Evolutionary conservation across 192 early-diverging fungal species (phyloP), one percentile per base, ranked within the genome.

Genomic region (Coemansia sp.): DNA sequence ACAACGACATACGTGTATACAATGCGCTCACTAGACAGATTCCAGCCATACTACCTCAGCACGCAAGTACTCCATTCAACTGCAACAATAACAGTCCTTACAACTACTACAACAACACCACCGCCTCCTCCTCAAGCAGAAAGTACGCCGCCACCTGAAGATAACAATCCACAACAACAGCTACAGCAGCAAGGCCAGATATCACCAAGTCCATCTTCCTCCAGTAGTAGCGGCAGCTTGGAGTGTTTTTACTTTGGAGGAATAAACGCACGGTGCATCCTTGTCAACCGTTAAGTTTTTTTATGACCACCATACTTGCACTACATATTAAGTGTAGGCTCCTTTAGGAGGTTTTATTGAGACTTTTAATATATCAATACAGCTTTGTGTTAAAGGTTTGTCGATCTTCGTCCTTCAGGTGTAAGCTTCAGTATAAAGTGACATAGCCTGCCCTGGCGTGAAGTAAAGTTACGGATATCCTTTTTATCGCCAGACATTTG

Each of bases 381-480:
- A 48, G n/a, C 12, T 14, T 3, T 4, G 46, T 48, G 11, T 32
- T 50, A 48, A n/a, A 63, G 25, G 37, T 38, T 59, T 40, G 57
- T 59, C 14, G 39, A 32, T 38, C 57, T 58, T 16, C 63, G 67
- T 41, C 80, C 80, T 59, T 83, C 80, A 44, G 75, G 69, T 2
- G 80, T 83, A 20, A 25, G 40, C 3, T 54, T 64, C 3, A 83
- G 41, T 8, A 83, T 57, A 57, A 69, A 75, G 40, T 83, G 80
- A 54, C 74, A 83, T 1, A 83, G 6, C 8, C 75, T 68, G 2
- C 80, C 80, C 14, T 59, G 75, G 38, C 22, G 11, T 3, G 80
- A 83, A 2, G 59, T 77, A 51, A 83, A 83, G 54, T 77, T 73
- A 2, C 46, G 49, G 12, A 75, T 58, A 45, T 77, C 70, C 20